Percentiles rank a stretch among this genome's conserved stretches.
phyloP scores from a whole-genome alignment of 108 stramenopile species.

The Stephanodiscus minutulus region DNA sequence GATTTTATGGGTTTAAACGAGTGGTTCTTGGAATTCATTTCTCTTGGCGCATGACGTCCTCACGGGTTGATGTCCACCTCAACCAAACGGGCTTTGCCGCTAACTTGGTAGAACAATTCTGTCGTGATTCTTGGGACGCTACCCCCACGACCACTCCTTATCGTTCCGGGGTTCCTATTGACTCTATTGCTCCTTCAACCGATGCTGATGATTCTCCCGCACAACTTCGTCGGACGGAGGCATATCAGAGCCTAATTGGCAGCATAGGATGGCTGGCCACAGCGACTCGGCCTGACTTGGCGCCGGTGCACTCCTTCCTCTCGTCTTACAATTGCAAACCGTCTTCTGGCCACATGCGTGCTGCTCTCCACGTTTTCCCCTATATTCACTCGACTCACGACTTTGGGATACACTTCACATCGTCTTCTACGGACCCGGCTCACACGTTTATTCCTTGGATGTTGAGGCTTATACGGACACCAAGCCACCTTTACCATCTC shows the following conservation, averaged over 20 bases:
- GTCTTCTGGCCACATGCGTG: not conserved
- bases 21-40: constrained; percentile 23
- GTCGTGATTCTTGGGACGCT: not conserved
- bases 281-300: not conserved
- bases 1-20: constrained; percentile 19
- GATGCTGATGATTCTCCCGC: constrained; percentile 1
- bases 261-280: not conserved
- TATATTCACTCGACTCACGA: not conserved
- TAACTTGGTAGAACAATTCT: constrained; percentile 17
- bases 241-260: constrained; percentile 5
- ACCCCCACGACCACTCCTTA: constrained; percentile 20
- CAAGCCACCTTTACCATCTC: not conserved
- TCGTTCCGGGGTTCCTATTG: constrained; percentile 24
- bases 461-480: not conserved
- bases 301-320: not conserved
- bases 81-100: constrained; percentile 23
- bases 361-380: not conserved
- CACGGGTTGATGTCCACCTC: constrained; percentile 10
- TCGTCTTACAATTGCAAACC: not conserved
- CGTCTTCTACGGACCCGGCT: not conserved
- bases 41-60: constrained; percentile 15
- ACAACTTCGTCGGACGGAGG: not conserved
- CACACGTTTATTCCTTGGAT: not conserved
- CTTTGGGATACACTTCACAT: not conserved
- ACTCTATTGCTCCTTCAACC: constrained; percentile 12